Evolutionary conservation across 2,329 filamentous ascomycete species (phyloP), one percentile per base, ranked within the genome.

Genomic region (Colletotrichum shisoi): DNA sequence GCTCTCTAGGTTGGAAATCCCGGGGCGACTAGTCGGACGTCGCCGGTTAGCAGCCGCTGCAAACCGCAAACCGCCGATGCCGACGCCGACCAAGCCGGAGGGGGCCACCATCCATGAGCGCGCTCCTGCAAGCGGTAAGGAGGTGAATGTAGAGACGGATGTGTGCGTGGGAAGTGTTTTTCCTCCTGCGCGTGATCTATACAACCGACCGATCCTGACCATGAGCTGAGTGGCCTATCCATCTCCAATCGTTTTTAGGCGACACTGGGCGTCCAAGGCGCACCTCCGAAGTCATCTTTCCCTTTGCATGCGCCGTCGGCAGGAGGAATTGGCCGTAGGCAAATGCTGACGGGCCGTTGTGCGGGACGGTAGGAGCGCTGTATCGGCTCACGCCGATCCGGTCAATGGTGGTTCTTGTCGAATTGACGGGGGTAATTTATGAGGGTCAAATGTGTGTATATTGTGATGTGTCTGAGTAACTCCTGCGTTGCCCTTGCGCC

Each of bases 41-140:
- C 64, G 60, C 60, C 46, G 46, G 19, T 42, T 46, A 54, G 40
- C 44, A 34, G 51, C 48, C 17, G 44, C 52, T 42, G 59, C 63
- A 57, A 34, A 56, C 24, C 53, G 39, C 42, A 48, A 54, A 3
- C 60, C 39, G 53, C 64, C 46, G 63, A 62, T 24, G 53, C 44
- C 53, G 60, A 37, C 27, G 53, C 44, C 53, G 60, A 37, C 19
- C 63, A 27, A 52, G 34, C 51, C 42, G 27, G 54, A 46, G 54
- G 31, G 31, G 7, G 13, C 42, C 27, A 31, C 4, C 17, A 46
- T 17, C 6, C 37, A 44, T 44, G n/a, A 13, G n/a, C 13, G 27
- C 8, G 34, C 13, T 34, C 42, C 42, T 42, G 42, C 27, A 46
- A 46, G 42, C n/a, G 42, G 54, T 24, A 8, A 37, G 54, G 12